Evolutionary conservation across 2,329 filamentous ascomycete species (phyloP), one percentile per base, ranked within the genome.

Genomic region (Berkeleyomyces basicola): DNA sequence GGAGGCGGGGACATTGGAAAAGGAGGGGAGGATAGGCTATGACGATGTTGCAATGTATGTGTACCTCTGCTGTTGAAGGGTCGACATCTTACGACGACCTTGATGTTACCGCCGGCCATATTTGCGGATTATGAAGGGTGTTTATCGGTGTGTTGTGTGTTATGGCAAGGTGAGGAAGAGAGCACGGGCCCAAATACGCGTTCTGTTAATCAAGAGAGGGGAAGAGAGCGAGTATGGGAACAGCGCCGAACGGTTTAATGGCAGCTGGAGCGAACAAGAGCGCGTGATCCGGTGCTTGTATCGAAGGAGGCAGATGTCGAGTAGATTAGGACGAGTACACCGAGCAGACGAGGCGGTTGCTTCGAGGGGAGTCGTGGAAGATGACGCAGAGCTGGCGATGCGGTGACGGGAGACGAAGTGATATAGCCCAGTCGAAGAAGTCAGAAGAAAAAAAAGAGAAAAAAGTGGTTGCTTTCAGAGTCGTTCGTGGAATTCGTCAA

Each of bases 41-140:
- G 5, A 59, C 36, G n/a, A 59, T 42, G 33, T 9, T 62, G 66
- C 23, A 23, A 23, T 9, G 31, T 53, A 31, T 51, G 33, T 42
- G 39, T 79, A 92, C 90, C 90, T 92, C 91, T 85, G 71, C 84
- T 85, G 75, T 99, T 99, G 78, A 99, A 99, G 59, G 93, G 93
- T 72, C 93, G 84, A 70, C 88, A 86, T 77, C 93, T 85, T 79
- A 99, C 93, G 79, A 99, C 93, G 78, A 99, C 93, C 85, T 99
- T 99, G 75, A 99, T 99, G 73, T 99, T 99, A 72, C 93, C 91
- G 76, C 88, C 90, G 42, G 61, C 44, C 62, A 64, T 60, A n/a
- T 53, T 62, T 55, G 36, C 46, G 55, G 53, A 49, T 43, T 31
- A 6, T 51, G 23, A 23, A 23, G 23, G 23, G 2, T 23, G 23